phyloP scores from a whole-genome alignment of 257 asterid species.

The Coffea eugenioides region DNA sequence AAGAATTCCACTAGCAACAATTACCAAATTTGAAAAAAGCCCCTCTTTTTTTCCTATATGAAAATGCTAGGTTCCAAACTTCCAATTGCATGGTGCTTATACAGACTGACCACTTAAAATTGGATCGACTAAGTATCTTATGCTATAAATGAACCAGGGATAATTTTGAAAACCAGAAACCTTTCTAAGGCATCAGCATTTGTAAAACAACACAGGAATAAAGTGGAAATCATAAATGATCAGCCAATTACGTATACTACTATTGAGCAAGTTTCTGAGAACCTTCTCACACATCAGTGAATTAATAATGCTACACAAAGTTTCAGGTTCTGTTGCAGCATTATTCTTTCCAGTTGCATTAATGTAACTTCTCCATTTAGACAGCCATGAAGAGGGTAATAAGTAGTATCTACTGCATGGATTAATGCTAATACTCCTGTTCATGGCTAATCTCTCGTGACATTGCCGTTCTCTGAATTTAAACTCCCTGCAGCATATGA shows the following conservation, averaged over 20 bases:
- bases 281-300: conserved; percentile 82
- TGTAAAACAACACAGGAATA: too few species aligned
- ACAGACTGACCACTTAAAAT: neutral
- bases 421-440: conserved; percentile 51
- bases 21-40: neutral
- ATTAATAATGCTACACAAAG: conserved; percentile 51
- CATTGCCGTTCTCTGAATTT: conserved; percentile 74
- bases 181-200: neutral
- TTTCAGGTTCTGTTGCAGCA: conserved; percentile 60
- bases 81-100: neutral
- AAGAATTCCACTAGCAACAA: neutral
- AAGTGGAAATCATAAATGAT: neutral
- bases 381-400: conserved; percentile 84
- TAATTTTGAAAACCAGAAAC: neutral
- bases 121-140: neutral
- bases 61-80: neutral
- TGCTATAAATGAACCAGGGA: neutral
- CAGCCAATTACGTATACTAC: neutral
- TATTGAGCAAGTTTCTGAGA: neutral
- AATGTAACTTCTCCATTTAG: conserved; percentile 73
- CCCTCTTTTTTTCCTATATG: neutral
- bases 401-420: conserved; percentile 63
- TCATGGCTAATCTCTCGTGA: conserved; percentile 78
- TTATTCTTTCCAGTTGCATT: conserved; percentile 69
- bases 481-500: conserved; percentile 69